These are phyloP conservation scores for Trichothecium sympodiale DNA, from an alignment of 2,329 filamentous ascomycete species.

Conservation along the genomic window DNA sequence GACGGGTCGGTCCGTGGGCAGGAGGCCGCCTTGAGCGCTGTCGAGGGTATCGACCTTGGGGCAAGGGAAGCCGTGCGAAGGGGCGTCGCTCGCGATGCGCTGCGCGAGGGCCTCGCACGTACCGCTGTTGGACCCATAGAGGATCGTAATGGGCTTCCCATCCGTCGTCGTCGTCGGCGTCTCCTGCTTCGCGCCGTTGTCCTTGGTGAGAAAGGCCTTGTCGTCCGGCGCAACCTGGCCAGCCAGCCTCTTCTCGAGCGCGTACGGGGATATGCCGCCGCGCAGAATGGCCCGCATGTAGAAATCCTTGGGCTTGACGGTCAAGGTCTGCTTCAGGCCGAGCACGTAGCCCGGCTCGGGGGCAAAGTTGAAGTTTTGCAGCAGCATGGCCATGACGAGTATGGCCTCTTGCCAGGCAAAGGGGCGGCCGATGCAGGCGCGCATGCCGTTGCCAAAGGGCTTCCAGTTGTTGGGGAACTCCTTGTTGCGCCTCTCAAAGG, in stretches of 20 bases:
- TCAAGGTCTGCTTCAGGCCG: slow-evolving; percentile 40
- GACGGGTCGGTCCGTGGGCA: slow-evolving; percentile 50
- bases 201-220: neutral
- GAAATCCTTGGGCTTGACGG: slow-evolving; percentile 49
- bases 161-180: neutral
- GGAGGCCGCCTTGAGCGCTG: slow-evolving; percentile 44
- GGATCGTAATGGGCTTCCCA: slow-evolving; percentile 45
- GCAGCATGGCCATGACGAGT: slow-evolving; percentile 32
- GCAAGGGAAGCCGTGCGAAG: slow-evolving; percentile 46
- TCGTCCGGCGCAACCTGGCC: neutral
- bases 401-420: slow-evolving; percentile 8
- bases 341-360: slow-evolving; percentile 44
- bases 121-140: slow-evolving; percentile 65
- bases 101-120: slow-evolving; percentile 63
- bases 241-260: slow-evolving; percentile 2
- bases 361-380: slow-evolving; percentile 58
- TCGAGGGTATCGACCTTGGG: slow-evolving; percentile 46
- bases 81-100: slow-evolving; percentile 47
- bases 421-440: slow-evolving; percentile 6
- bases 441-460: slow-evolving; percentile 7
- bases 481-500: slow-evolving; percentile 16
- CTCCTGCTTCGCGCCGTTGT: neutral
- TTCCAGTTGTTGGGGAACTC: slow-evolving; percentile 6
- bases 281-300: slow-evolving; percentile 44
- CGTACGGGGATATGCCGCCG: slow-evolving; percentile 22